Base-by-base conservation (phyloP, 768 basidiomycete species). In the Lyophyllum decastes region DNA sequence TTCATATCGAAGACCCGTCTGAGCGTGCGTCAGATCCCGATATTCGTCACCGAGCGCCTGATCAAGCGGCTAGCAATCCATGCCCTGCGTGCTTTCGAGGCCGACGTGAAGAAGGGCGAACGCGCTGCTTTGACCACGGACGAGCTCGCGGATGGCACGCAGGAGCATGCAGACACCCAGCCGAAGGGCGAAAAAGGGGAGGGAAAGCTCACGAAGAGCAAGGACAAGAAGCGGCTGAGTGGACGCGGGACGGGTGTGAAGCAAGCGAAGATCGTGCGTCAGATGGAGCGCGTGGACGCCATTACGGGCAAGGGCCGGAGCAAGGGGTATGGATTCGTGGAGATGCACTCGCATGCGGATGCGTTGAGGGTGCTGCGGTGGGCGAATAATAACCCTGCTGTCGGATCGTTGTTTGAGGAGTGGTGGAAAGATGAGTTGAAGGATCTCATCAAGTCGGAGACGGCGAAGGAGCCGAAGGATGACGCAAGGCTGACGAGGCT, bases 251-350 rank as follows among this genome's bases (percentile, higher is more conserved):
- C 66, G 14, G 78, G 79, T 9, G 91, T 98, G 44, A 88, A 89
- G 64, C 97, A 99, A 72, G 80, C 90, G 17, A 99, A 99, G 77
- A 89, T 99, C 59, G 88, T 97, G 14, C 87, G 96, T 11, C 90
- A 94, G 70, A 77, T 80, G 12, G 95, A 97, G 61, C 88, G 93
- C n/a, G 82, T 95, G 54, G 96, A 98, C 67, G 79, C 90, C 3
- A 70, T 95, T 40, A 94, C 91, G 0, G 92, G 91, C 3, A 90
- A 92, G 65, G 93, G 93, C 1, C 82, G 89, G 52, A 92, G 90
- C 66, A 94, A 91, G 69, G 96, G 97, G 1, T 99, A 98, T 66
- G 97, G 96, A 10, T 98, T 99, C 75, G 67, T 98, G 30, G 96
- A 98, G 76, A 83, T 97, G 82, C 76, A 86, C 48, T 82, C 78